Percentiles rank a stretch among this genome's conserved stretches.
These are phyloP conservation scores for maize (Zea mays) DNA, from an alignment of 176 grass and related monocot species.

Conservation along the genomic window Zm-B73-REFERENCE-NAM-5.0 NC_050097.1:123615001-123615500, in stretches of 20 bases:
- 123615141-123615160: conserved; percentile 1
- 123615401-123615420: conserved; percentile 35
- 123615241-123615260: conserved; percentile 31
- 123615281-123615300: conserved; percentile 38
- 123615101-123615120: conserved; percentile 22
- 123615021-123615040: neutral
- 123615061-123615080: neutral
- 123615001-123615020: too few species aligned
- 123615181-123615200: conserved; percentile 16
- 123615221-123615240: conserved; percentile 19
- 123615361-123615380: conserved; percentile 42
- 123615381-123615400: conserved; percentile 7
- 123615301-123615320: conserved; percentile 22
- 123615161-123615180: conserved; percentile 17
- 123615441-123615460: conserved; percentile 51
- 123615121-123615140: neutral
- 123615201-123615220: conserved; percentile 46
- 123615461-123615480: conserved; percentile 31
- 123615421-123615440: conserved; percentile 36
- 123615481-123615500: conserved; percentile 47
- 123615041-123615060: neutral
- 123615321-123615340: conserved; percentile 23
- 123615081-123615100: neutral
- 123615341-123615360: conserved; percentile 7
- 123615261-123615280: conserved; percentile 42